Conservation (phyloP, 148 eudicot genomes). For the Silene uniflora region DNA sequence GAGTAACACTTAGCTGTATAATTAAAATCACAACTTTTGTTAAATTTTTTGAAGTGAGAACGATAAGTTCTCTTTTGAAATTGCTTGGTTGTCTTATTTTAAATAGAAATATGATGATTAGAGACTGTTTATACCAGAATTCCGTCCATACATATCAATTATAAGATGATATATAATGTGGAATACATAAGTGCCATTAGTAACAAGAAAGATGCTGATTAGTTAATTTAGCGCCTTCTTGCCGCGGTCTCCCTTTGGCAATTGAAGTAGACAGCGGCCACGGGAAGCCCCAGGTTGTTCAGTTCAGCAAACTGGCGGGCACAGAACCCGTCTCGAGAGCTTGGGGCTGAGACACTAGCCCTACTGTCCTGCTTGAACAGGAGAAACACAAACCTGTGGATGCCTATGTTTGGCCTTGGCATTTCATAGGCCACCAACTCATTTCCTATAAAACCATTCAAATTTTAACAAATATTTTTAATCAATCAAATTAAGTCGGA, state of each 20-base stretch:
- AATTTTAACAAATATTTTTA: background rate
- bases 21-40: too few species aligned
- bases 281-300: constrained; percentile 70
- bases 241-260: constrained; percentile 81
- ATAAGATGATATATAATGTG: background rate
- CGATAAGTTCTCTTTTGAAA: background rate
- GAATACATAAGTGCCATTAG: background rate
- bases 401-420: constrained; percentile 92
- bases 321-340: constrained; percentile 60
- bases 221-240: constrained; percentile 47
- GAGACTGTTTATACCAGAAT: background rate
- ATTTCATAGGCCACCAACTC: constrained; percentile 72
- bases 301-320: constrained; percentile 54
- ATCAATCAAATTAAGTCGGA: background rate
- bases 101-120: background rate
- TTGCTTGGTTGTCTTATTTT: background rate
- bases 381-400: constrained; percentile 74
- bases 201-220: background rate
- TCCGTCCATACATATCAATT: background rate
- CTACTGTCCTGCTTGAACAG: constrained; percentile 69
- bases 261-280: constrained; percentile 80
- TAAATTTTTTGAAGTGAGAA: too few species aligned
- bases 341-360: constrained; percentile 31
- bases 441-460: constrained; percentile 39
- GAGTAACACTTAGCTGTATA: too few species aligned